These are phyloP conservation scores for Biancaea sappan DNA, from an alignment of 306 rosid species.

Conservation along the genomic window DNA sequence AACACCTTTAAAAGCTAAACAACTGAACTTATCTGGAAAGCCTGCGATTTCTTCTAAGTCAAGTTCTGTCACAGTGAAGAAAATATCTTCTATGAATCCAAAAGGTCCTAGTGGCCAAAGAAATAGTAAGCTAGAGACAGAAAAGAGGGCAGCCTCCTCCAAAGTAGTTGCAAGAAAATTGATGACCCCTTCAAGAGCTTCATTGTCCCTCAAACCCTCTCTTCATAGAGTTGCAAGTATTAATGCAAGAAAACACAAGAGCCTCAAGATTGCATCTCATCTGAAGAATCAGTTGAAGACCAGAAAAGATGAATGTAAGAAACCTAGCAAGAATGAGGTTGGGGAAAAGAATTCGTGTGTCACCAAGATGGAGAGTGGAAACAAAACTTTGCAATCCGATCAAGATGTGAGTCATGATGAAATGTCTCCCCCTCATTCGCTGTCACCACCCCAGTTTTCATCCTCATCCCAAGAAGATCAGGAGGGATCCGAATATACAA, in stretches of 20 bases:
- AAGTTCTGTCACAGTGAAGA: slow-evolving; percentile 37
- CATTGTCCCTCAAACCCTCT: slow-evolving; percentile 50
- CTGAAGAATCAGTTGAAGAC: slow-evolving; percentile 38
- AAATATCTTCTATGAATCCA: slow-evolving; percentile 37
- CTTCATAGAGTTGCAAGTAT: slow-evolving; percentile 44
- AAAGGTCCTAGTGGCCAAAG: slow-evolving; percentile 39
- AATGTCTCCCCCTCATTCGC: slow-evolving; percentile 28
- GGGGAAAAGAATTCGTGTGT: slow-evolving; percentile 78
- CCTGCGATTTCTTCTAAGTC: slow-evolving; percentile 37
- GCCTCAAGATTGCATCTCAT: slow-evolving; percentile 43
- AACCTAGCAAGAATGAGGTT: slow-evolving; percentile 43
- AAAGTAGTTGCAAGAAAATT: slow-evolving; percentile 51
- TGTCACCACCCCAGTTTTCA: slow-evolving; percentile 34
- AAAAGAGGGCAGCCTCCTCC: slow-evolving; percentile 40
- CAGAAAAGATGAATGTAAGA: slow-evolving; percentile 38
- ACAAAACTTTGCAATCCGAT: slow-evolving; percentile 47
- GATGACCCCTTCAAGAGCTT: slow-evolving; percentile 34
- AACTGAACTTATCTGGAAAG: slow-evolving; percentile 46
- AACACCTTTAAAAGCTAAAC: slow-evolving; percentile 36
- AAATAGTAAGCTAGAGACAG: slow-evolving; percentile 42
- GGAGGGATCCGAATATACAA: slow-evolving; percentile 2
- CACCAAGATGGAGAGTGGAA: slow-evolving; percentile 60
- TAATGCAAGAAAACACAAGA: slow-evolving; percentile 46
- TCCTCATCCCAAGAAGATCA: background rate
- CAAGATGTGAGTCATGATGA: slow-evolving; percentile 41